Conservation (phyloP, 1,284 basidiomycete species). For the Ustilago bromivora region DNA sequence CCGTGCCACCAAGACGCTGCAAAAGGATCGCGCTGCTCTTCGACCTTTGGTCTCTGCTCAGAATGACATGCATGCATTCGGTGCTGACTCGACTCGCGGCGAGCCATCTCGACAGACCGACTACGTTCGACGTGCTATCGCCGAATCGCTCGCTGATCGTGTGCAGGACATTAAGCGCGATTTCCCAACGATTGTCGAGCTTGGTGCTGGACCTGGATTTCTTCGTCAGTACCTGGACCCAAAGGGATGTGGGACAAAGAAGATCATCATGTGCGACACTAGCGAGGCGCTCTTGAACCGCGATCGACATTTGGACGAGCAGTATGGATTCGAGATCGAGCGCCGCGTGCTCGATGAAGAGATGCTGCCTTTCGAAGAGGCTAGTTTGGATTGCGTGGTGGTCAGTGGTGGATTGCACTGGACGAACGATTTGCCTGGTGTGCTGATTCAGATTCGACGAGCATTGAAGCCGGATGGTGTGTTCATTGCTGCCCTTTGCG, state of each 20-base stretch:
- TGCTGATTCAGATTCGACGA: conserved; percentile 87
- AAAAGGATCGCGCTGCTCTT: conserved; percentile 81
- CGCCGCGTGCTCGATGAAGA: conserved; percentile 66
- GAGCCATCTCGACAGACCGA: conserved; percentile 82
- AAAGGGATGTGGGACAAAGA: conserved; percentile 75
- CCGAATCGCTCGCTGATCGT: conserved; percentile 89
- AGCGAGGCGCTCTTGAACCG: conserved; percentile 72
- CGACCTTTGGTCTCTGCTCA: conserved; percentile 73
- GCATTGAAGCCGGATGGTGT: conserved; percentile 90
- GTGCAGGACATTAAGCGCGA: conserved; percentile 87
- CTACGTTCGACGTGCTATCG: conserved; percentile 90
- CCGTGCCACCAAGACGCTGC: conserved; percentile 81
- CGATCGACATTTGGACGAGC: conserved; percentile 53
- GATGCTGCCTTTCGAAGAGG: conserved; percentile 73
- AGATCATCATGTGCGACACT: conserved; percentile 87
- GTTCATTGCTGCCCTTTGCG: conserved; percentile 92
- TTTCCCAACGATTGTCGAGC: conserved; percentile 84
- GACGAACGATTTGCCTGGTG: conserved; percentile 97
- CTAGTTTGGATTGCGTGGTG: conserved; percentile 90
- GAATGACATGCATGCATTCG: conserved; percentile 21
- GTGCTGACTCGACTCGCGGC: conserved; percentile 50
- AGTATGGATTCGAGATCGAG: conserved; percentile 60
- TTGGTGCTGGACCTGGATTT: conserved; percentile 94
- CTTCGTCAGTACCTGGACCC: conserved; percentile 85
- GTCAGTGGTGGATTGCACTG: conserved; percentile 93